Evolutionary conservation across 768 basidiomycete species (phyloP).

Genomic region (Dictyophora rubrovolvata): DNA sequence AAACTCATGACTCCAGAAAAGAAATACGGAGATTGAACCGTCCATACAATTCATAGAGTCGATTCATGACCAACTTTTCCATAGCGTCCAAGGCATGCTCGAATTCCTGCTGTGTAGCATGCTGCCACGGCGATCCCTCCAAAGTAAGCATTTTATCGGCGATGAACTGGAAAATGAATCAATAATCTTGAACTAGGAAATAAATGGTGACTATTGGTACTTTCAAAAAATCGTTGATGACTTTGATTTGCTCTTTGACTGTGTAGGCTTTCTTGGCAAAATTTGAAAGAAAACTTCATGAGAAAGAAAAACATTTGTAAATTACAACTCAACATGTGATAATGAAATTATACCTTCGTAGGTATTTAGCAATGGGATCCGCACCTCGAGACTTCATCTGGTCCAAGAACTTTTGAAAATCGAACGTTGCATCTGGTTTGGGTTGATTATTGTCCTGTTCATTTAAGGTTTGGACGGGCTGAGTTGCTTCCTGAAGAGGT

Average conservation of each 20-base stretch:
- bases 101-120: constrained; percentile 70
- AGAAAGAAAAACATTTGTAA: not conserved
- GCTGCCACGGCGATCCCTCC: constrained; percentile 62
- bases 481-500: not conserved
- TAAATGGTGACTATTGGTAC: constrained; percentile 36
- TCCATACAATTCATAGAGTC: constrained; percentile 87
- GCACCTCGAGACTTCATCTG: constrained; percentile 85
- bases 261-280: constrained; percentile 89
- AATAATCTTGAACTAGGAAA: not conserved
- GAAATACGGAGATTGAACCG: not conserved
- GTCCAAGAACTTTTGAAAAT: constrained; percentile 91
- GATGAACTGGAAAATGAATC: constrained; percentile 59
- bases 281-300: constrained; percentile 79
- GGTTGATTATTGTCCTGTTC: not conserved
- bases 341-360: constrained; percentile 71
- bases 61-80: constrained; percentile 99
- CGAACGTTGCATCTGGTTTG: constrained; percentile 37
- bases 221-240: constrained; percentile 87
- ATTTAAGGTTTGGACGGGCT: not conserved
- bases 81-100: constrained; percentile 97
- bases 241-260: constrained; percentile 86
- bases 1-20: constrained; percentile 8
- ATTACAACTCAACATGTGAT: not conserved
- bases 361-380: constrained; percentile 89
- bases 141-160: constrained; percentile 73